Conservation (phyloP, 225 moss, liverwort and hornwort genomes). For the Pleurozium schreberi region DNA sequence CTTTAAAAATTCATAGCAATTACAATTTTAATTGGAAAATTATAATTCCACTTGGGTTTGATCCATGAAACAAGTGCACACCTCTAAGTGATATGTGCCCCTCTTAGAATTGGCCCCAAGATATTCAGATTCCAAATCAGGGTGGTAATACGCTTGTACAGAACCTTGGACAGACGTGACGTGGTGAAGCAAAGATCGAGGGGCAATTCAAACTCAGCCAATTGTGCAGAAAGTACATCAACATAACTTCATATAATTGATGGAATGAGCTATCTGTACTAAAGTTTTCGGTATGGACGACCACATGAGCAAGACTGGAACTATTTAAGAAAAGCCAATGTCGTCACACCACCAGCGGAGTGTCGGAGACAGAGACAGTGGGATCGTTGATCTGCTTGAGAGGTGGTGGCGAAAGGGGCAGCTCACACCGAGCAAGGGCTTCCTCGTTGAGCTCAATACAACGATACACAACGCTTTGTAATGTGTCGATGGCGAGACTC, state of each 20-base stretch:
- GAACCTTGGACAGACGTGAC: background rate
- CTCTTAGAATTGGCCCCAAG: no score
- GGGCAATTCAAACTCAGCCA: background rate
- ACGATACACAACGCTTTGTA: constrained; percentile 42
- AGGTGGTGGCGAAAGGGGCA: background rate
- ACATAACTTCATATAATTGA: background rate
- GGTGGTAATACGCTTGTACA: no score
- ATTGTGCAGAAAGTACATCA: background rate
- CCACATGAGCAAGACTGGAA: background rate
- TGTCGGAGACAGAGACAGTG: background rate
- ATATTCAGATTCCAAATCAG: no score
- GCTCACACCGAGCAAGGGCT: constrained; percentile 3
- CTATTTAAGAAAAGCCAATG: background rate
- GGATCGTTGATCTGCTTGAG: background rate
- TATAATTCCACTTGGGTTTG: no score
- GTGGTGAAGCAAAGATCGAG: background rate
- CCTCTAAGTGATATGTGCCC: no score
- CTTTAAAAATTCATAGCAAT: no score
- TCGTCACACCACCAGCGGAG: background rate
- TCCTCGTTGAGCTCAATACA: constrained; percentile 66
- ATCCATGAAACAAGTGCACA: no score
- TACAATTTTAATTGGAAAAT: no score
- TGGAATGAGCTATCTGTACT: background rate
- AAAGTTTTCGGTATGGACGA: background rate
- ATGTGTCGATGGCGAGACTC: constrained; percentile 31